These are phyloP conservation scores for Candida cerambycidarum DNA, from an alignment of 805 yeast species.

Conservation along the genomic window DNA sequence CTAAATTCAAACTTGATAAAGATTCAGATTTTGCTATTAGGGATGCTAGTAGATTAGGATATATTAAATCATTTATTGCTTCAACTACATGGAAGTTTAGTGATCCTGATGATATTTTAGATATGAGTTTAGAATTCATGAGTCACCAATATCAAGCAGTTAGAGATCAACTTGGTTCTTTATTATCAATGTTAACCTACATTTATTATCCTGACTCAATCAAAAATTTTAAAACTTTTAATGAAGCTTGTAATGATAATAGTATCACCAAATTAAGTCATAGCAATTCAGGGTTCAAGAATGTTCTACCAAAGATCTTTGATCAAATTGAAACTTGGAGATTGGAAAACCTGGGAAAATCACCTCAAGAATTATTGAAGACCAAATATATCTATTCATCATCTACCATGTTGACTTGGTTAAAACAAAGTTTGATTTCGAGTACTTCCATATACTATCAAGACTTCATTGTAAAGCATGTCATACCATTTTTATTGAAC, in stretches of 20 bases:
- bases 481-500: conserved; percentile 69
- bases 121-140: conserved; percentile 47
- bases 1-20: conserved; percentile 46
- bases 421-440: conserved; percentile 53
- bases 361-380: conserved; percentile 57
- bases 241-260: conserved; percentile 33
- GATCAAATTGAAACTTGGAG: conserved; percentile 43
- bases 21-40: conserved; percentile 62
- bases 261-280: conserved; percentile 27
- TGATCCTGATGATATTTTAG: conserved; percentile 42
- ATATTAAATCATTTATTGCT: conserved; percentile 51
- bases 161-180: conserved; percentile 63
- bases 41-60: conserved; percentile 59
- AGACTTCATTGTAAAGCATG: conserved; percentile 46
- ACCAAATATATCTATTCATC: conserved; percentile 63
- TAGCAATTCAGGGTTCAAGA: conserved; percentile 4
- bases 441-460: conserved; percentile 54
- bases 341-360: conserved; percentile 29
- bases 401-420: conserved; percentile 63
- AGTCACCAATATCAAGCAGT: conserved; percentile 74
- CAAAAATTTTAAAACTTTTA: conserved; percentile 37
- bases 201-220: conserved; percentile 44
- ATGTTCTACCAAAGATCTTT: conserved; percentile 45
- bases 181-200: conserved; percentile 49
- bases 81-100: conserved; percentile 58